Base-by-base conservation (phyloP, 768 basidiomycete species). In the Ramaria sp. region DNA sequence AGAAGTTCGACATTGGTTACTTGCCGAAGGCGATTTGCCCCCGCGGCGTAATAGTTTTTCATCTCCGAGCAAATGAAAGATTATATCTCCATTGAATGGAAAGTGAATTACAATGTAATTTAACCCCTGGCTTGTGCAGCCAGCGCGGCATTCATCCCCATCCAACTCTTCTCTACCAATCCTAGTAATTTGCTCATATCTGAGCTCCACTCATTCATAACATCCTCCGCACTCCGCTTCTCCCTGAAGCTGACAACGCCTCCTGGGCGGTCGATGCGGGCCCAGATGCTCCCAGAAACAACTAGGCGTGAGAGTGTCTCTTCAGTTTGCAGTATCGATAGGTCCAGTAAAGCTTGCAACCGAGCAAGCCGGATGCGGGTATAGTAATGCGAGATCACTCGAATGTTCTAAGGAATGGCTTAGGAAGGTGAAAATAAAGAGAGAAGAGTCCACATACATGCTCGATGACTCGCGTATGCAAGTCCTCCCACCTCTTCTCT, bases 101-200 rank as follows among this genome's bases (percentile, higher is more conserved):
- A n/a, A n/a, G 5, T 47, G 9, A 30, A 47, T 27, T 47, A 47
- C 28, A 25, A 24, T 12, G 13, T 22, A 8, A 7, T 6, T 55
- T 42, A 55, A 30, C 25, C 45, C 44, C 44, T 45, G 15, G 60
- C 39, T 38, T 88, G 85, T 20, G 88, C 88, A 45, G 89, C 88
- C 65, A 88, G 79, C 10, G 89, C 88, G 32, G 89, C 88, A 60
- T 91, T 91, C 78, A 92, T 84, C 36, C 85, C 86, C 89, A 92
- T 92, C 89, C 94, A 96, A n/a, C 91, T 92, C 79, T 97, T 97
- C 72, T 99, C 96, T 13, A 93, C 88, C 39, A 96, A 69, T 16
- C 86, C 79, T 57, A 99, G 74, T 63, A 99, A 71, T 70, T 87
- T 92, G 63, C 85, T 88, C 79, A 99, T 91, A 64, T 98, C 94